Conservation (phyloP, 345 rosid genomes). For the Eucalyptus rudis region DNA sequence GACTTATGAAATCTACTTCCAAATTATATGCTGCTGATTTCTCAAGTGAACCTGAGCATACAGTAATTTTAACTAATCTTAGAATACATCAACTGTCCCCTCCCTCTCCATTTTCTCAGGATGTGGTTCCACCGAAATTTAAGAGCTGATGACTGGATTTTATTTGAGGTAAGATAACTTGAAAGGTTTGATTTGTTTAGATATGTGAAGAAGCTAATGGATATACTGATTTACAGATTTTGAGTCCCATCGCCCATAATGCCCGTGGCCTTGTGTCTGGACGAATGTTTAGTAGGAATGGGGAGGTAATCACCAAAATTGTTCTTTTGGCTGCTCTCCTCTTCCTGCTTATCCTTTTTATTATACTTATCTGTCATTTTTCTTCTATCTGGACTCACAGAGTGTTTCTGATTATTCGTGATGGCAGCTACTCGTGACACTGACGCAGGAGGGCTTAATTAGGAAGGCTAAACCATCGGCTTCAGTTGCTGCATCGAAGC, state of each 20-base stretch:
- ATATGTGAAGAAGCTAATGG: background rate
- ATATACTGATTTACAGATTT: slow-evolving; percentile 20
- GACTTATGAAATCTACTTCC: background rate
- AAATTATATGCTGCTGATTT: background rate
- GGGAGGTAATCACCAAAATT: slow-evolving; percentile 44
- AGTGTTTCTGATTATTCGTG: background rate
- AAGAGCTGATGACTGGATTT: slow-evolving; percentile 92
- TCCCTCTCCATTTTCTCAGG: slow-evolving; percentile 19
- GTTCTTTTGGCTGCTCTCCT: background rate
- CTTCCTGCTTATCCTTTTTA: background rate
- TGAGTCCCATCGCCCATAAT: slow-evolving; percentile 44
- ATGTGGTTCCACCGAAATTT: slow-evolving; percentile 86
- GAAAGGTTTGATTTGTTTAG: background rate
- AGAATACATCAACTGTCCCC: background rate
- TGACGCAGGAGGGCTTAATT: slow-evolving; percentile 75
- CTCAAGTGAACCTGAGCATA: background rate
- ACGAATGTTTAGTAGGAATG: slow-evolving; percentile 62
- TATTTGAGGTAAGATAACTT: slow-evolving; percentile 48
- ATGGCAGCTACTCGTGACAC: slow-evolving; percentile 62
- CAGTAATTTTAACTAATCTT: background rate
- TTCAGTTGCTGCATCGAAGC: slow-evolving; percentile 38
- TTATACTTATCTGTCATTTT: background rate
- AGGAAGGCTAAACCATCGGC: slow-evolving; percentile 28
- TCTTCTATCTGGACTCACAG: background rate
- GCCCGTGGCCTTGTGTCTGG: slow-evolving; percentile 75